Evolutionary conservation across 106 monocot genomes (phyloP).

Genomic region (Alisma plantagoaquatica): DNA sequence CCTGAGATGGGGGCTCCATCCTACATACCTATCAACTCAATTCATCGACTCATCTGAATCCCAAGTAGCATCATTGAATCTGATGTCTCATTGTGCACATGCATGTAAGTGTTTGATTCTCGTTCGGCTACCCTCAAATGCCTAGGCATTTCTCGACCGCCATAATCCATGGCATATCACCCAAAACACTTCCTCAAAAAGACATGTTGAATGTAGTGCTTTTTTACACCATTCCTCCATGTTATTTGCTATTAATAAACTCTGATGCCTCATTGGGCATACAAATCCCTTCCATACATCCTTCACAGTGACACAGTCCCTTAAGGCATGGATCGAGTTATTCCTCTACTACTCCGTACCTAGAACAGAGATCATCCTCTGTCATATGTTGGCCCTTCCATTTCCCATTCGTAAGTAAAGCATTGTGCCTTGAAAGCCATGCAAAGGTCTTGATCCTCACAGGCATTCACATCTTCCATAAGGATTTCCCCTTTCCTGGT

Average conservation of each 20-base stretch:
- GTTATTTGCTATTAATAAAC: too few relatives aligned
- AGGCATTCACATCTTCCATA: neutral
- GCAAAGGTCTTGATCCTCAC: too few relatives aligned
- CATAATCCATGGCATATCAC: too few relatives aligned
- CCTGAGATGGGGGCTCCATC: too few relatives aligned
- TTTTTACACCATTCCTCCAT: too few relatives aligned
- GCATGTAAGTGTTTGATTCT: too few relatives aligned
- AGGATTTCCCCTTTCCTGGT: neutral
- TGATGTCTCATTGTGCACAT: too few relatives aligned
- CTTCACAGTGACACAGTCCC: neutral
- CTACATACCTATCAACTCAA: too few relatives aligned
- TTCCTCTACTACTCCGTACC: neutral
- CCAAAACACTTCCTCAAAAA: too few relatives aligned
- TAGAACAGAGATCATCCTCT: neutral
- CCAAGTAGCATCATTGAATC: too few relatives aligned
- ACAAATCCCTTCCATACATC: neutral
- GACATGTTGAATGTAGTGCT: neutral
- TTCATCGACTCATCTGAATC: too few relatives aligned
- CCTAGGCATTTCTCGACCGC: neutral
- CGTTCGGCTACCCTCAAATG: neutral
- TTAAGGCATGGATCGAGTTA: neutral
- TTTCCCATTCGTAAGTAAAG: neutral
- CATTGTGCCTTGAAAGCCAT: neutral
- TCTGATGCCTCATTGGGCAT: neutral
- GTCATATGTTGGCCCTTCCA: neutral